Evolutionary conservation across 371 early-diverging fungal species (phyloP).

Genomic region (Mucor racemosus): DNA sequence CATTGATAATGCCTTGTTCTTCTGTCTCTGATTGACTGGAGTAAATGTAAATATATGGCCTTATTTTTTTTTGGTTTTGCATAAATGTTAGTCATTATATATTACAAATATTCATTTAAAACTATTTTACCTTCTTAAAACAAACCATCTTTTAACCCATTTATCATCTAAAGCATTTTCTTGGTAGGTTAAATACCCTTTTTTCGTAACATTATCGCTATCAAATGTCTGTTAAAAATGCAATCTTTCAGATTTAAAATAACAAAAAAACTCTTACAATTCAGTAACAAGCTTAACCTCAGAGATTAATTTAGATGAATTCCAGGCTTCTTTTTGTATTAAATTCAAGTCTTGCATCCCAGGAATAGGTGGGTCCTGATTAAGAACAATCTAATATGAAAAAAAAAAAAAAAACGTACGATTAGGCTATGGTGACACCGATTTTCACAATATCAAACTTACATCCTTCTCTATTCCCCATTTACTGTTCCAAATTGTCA

Average conservation of each 20-base stretch:
- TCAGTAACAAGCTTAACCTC: conserved; percentile 61
- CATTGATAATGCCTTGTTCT: conserved; percentile 73
- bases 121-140: conserved; percentile 67
- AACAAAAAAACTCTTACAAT: too few species aligned
- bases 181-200: conserved; percentile 66
- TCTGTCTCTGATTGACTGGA: conserved; percentile 62
- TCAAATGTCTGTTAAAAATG: neutral
- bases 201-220: conserved; percentile 64
- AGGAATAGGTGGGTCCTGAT: conserved; percentile 53
- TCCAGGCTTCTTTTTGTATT: conserved; percentile 27
- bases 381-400: conserved; percentile 50
- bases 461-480: conserved; percentile 59
- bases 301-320: conserved; percentile 50
- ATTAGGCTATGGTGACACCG: conserved; percentile 7
- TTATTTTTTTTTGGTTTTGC: conserved; percentile 11
- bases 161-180: conserved; percentile 62
- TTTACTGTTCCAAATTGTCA: conserved; percentile 56
- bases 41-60: conserved; percentile 83
- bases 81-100: conserved; percentile 11
- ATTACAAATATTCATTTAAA: neutral
- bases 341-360: conserved; percentile 47
- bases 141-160: conserved; percentile 85
- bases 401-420: conserved; percentile 18
- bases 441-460: conserved; percentile 10
- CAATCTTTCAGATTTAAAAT: too few species aligned